Evolutionary conservation across 495 filamentous ascomycete genomes (phyloP).

Genomic region (Symbiotaphrina buchneri): DNA sequence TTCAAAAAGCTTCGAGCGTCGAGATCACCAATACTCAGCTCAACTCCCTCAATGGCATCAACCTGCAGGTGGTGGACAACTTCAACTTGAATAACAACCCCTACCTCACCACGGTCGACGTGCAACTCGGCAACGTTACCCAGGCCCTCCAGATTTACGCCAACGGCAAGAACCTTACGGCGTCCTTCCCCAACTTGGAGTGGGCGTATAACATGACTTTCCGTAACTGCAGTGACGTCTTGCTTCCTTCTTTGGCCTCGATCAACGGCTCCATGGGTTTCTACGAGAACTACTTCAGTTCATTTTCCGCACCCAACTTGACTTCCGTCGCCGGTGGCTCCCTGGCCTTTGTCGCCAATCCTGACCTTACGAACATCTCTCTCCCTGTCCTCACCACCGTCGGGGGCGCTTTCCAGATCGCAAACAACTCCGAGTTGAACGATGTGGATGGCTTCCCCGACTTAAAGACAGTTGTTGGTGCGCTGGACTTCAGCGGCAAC

Average conservation of each 20-base stretch:
- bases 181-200: conserved; percentile 51
- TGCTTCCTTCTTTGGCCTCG: conserved; percentile 49
- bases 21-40: conserved; percentile 69
- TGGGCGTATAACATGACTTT: conserved; percentile 72
- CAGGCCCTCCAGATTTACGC: conserved; percentile 35
- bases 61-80: conserved; percentile 32
- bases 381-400: conserved; percentile 43
- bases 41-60: conserved; percentile 50
- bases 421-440: conserved; percentile 61
- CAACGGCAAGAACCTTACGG: conserved; percentile 31
- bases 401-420: conserved; percentile 57
- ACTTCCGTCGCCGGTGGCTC: conserved; percentile 43
- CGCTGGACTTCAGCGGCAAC: conserved; percentile 71
- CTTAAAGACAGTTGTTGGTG: conserved; percentile 52
- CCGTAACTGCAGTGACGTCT: conserved; percentile 55
- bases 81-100: conserved; percentile 72
- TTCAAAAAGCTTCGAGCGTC: conserved; percentile 33
- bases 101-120: conserved; percentile 40
- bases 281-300: conserved; percentile 51
- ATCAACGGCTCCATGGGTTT: conserved; percentile 69
- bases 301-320: conserved; percentile 55
- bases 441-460: conserved; percentile 39
- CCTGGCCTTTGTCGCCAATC: conserved; percentile 63
- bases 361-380: conserved; percentile 49
- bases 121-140: conserved; percentile 47